Conservation (phyloP, 2,329 filamentous ascomycete genomes). For the Fusarium cicatricum region DNA sequence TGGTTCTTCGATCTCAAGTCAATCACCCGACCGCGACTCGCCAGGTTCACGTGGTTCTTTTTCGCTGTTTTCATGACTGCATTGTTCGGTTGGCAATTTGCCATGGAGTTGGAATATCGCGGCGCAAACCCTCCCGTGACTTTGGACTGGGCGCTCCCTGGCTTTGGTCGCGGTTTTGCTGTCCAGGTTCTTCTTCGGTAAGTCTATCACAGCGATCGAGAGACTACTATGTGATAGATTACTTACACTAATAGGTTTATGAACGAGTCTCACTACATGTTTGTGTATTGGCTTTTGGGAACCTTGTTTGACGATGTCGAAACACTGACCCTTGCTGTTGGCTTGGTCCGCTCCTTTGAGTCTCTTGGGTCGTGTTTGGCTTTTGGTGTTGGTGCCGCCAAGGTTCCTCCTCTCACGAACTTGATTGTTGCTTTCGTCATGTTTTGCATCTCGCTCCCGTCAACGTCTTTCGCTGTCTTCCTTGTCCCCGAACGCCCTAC, state of each 20-base stretch:
- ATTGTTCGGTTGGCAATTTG: conserved; percentile 57
- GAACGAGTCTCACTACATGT: conserved; percentile 61
- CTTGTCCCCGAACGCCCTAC: conserved; percentile 47
- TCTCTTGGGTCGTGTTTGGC: conserved; percentile 56
- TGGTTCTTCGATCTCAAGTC: conserved; percentile 57
- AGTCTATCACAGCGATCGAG: not conserved
- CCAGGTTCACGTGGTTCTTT: conserved; percentile 52
- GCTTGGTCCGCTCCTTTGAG: conserved; percentile 58
- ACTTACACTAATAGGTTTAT: conserved; percentile 48
- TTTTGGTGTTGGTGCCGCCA: conserved; percentile 57
- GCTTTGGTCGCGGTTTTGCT: conserved; percentile 57
- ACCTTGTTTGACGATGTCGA: conserved; percentile 60
- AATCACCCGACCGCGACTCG: conserved; percentile 52
- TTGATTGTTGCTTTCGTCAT: conserved; percentile 57
- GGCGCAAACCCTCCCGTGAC: conserved; percentile 48
- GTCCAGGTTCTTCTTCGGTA: conserved; percentile 58
- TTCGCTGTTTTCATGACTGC: conserved; percentile 54
- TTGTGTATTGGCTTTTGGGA: conserved; percentile 60
- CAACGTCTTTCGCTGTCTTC: conserved; percentile 47
- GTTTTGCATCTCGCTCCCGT: conserved; percentile 53
- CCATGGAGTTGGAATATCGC: conserved; percentile 57
- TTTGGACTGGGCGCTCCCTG: conserved; percentile 55
- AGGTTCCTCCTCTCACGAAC: conserved; percentile 57
- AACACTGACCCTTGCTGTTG: conserved; percentile 58
- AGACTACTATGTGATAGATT: too few relatives aligned